Percentiles rank a stretch among this genome's conserved stretches.
Evolutionary conservation across 805 yeast species (phyloP).

Genomic region (Clavispora fructus): DNA sequence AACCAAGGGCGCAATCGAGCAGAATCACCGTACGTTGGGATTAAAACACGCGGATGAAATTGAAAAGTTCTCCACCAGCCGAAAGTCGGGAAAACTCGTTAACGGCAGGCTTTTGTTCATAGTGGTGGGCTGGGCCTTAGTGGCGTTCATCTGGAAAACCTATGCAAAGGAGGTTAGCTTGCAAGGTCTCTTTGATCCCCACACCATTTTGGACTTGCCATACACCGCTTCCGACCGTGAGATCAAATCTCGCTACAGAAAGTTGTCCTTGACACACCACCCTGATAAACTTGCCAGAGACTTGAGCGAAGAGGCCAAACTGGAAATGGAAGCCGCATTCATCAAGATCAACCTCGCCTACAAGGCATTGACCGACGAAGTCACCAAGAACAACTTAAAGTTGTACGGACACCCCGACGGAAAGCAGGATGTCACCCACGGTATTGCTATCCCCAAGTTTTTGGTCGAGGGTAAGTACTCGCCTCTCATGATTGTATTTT

Average conservation of each 20-base stretch:
- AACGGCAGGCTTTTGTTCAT: constrained; percentile 31
- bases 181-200: constrained; percentile 74
- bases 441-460: constrained; percentile 92
- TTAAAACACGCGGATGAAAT: constrained; percentile 21
- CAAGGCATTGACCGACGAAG: constrained; percentile 89
- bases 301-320: constrained; percentile 50
- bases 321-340: constrained; percentile 65
- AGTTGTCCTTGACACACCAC: constrained; percentile 81
- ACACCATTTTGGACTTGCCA: constrained; percentile 73
- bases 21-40: constrained; percentile 27
- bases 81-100: constrained; percentile 29
- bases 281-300: constrained; percentile 85
- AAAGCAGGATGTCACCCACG: constrained; percentile 83
- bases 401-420: constrained; percentile 98
- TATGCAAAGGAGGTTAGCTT: constrained; percentile 43
- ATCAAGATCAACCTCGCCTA: constrained; percentile 87
- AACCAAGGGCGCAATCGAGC: constrained; percentile 27
- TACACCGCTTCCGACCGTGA: constrained; percentile 66
- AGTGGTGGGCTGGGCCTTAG: constrained; percentile 57
- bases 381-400: constrained; percentile 71
- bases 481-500: constrained; percentile 53
- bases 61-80: constrained; percentile 22
- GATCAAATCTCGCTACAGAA: constrained; percentile 77
- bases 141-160: constrained; percentile 35
- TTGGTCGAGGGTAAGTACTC: constrained; percentile 80